A percentile compares a stretch with the other conserved stretches of the same genome.
Evolutionary conservation across 768 basidiomycete genomes (phyloP).

Genomic region (Tulasnella sp.): DNA sequence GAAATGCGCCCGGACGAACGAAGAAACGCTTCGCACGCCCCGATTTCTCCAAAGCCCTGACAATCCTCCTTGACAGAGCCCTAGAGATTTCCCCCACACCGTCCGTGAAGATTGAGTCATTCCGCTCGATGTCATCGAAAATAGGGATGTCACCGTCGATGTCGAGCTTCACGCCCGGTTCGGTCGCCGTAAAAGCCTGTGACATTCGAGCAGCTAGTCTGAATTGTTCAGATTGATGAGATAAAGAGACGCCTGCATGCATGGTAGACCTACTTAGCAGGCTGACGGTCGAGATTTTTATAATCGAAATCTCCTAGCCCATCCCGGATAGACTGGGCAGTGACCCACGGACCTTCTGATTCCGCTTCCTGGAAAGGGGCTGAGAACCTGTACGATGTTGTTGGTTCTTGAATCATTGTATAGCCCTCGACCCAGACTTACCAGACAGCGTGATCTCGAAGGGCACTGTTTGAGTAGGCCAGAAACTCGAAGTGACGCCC

Average conservation of each 20-base stretch:
- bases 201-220: constrained; percentile 68
- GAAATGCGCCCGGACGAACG: constrained; percentile 46
- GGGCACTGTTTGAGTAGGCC: constrained; percentile 68
- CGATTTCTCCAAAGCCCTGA: constrained; percentile 36
- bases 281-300: constrained; percentile 38
- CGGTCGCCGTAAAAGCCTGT: constrained; percentile 71
- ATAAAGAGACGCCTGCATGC: constrained; percentile 38
- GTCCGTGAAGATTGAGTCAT: constrained; percentile 58
- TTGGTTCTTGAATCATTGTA: constrained; percentile 34
- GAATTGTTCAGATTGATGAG: constrained; percentile 45
- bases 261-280: constrained; percentile 11
- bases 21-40: constrained; percentile 37
- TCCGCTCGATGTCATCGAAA: constrained; percentile 47
- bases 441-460: constrained; percentile 79
- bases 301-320: constrained; percentile 43
- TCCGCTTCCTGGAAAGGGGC: constrained; percentile 46
- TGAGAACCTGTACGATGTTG: constrained; percentile 47
- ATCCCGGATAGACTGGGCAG: constrained; percentile 50
- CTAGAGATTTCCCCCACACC: constrained; percentile 63
- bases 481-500: constrained; percentile 57
- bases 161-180: constrained; percentile 48
- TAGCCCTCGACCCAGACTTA: neutral
- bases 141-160: constrained; percentile 40
- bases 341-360: constrained; percentile 35
- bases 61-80: constrained; percentile 51